Base-by-base conservation (phyloP, 116 monocot genomes). In the Phalaenopsis hybrid region DNA sequence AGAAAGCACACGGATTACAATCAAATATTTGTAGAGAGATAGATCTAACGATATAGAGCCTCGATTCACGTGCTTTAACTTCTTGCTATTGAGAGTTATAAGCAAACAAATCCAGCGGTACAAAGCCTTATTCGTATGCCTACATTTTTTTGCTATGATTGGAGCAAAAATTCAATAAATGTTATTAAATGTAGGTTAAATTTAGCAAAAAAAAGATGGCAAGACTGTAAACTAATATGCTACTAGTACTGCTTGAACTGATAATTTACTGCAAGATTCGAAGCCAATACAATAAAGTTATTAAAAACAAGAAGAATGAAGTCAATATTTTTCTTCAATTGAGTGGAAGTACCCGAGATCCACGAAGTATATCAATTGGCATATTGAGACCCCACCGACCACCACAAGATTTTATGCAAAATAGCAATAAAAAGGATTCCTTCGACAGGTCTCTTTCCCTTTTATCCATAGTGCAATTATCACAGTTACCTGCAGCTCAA, bases 311-410 rank as follows among this genome's bases (percentile, higher is more conserved):
- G 16, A 67, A 28, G 72, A 13, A 34, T 72, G 72, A 41, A 16
- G 11, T 10, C 37, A 4, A 13, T 72, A 37, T 72, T 17, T 45
- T 6, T 8, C 45, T 20, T 45, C 6, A n/a, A 45, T 73, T 46
- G 7, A 45, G n/a, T 46, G 45, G 43, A 43, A 74, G 45, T 75
- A 98, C 98, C 80, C 87, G 93, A 83, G 95, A 95, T 87, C 98
- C 98, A 87, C 98, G 93, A 79, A 98, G 93, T 87, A 98, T 65
- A 67, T 95, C 98, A 74, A 98, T 84, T 31, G 98, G 98, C 94
- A 98, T 88, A 80, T 93, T 94, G 73, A 95, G 92, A 28, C 98
- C 98, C 89, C 91, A 98, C 21, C 86, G 85, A 57, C 92, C 95
- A 57, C 95, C 91, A 85, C 91, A 95, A 77, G 92, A 93, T 80